Evolutionary conservation across 2,329 filamentous ascomycete species (phyloP).

Genomic region (Cytospora chrysosperma): DNA sequence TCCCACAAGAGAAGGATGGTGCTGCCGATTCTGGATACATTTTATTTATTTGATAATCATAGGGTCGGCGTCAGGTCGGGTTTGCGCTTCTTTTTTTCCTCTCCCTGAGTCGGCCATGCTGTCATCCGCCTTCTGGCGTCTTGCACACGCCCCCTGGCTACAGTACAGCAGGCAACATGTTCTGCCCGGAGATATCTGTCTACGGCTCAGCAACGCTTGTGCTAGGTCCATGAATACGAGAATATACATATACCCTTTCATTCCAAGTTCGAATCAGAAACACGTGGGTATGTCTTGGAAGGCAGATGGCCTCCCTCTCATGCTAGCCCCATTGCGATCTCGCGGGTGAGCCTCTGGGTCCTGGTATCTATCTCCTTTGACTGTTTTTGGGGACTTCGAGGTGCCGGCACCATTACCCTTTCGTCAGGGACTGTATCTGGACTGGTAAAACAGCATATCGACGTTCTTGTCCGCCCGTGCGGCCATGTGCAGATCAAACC

Average conservation of each 20-base stretch:
- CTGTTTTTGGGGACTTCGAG: background rate
- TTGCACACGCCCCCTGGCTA: background rate
- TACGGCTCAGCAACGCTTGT: background rate
- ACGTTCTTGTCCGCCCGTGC: background rate
- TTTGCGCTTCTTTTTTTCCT: constrained; percentile 2
- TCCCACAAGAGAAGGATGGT: background rate
- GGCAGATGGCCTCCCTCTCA: background rate
- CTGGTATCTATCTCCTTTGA: background rate
- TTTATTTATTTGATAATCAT: background rate
- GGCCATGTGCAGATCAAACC: background rate
- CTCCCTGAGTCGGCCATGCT: background rate
- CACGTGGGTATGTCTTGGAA: background rate
- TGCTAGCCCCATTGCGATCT: background rate
- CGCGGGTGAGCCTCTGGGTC: background rate
- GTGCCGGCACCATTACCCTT: too few species aligned
- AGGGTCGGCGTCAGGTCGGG: constrained; percentile 8
- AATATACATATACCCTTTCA: constrained; percentile 17
- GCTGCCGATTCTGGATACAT: background rate
- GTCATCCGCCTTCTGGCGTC: background rate
- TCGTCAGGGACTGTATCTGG: too few species aligned
- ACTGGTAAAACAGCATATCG: too few species aligned
- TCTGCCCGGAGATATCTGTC: background rate
- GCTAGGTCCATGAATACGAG: constrained; percentile 8
- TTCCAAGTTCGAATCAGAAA: constrained; percentile 2
- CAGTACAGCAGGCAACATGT: background rate